phyloP scores from a whole-genome alignment of 495 filamentous ascomycete genomes.

The Glarea lozoyensis region DNA sequence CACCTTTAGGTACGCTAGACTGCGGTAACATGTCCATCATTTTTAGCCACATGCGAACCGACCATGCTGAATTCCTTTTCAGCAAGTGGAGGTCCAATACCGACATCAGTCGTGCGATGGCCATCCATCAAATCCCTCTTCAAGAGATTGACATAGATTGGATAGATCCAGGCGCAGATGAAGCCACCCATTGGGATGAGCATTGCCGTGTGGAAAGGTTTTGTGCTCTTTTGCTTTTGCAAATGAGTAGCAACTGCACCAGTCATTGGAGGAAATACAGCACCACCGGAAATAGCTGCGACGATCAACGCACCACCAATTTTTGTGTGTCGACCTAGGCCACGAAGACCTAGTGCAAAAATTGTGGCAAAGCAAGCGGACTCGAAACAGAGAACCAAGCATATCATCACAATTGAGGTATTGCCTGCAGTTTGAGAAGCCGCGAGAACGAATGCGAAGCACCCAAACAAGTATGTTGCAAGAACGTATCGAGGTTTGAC shows the following conservation, averaged over 20 bases:
- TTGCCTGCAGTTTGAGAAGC: constrained; percentile 42
- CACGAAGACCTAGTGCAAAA: constrained; percentile 56
- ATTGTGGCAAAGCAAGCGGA: constrained; percentile 57
- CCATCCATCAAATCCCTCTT: constrained; percentile 37
- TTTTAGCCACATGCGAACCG: background rate
- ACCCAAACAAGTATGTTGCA: constrained; percentile 33
- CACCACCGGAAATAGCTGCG: constrained; percentile 53
- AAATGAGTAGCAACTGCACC: constrained; percentile 33
- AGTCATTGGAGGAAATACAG: constrained; percentile 53
- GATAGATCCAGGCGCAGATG: constrained; percentile 34
- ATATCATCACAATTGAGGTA: constrained; percentile 49
- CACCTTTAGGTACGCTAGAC: too few relatives aligned
- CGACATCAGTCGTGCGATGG: constrained; percentile 33
- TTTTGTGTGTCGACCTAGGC: constrained; percentile 63
- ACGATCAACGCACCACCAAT: constrained; percentile 53
- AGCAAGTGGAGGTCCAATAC: constrained; percentile 14
- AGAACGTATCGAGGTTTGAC: constrained; percentile 46
- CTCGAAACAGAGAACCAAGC: constrained; percentile 56
- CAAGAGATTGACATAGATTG: constrained; percentile 38
- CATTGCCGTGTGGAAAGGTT: constrained; percentile 27
- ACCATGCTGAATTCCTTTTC: background rate
- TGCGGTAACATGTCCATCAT: background rate
- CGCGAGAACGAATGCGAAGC: constrained; percentile 50
- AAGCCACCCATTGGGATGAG: constrained; percentile 34
- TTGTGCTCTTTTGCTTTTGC: constrained; percentile 1